A percentile compares a stretch with the other conserved stretches of the same genome.
Conservation (phyloP, 495 filamentous ascomycete genomes). For the Chlorociboria aeruginascens region DNA sequence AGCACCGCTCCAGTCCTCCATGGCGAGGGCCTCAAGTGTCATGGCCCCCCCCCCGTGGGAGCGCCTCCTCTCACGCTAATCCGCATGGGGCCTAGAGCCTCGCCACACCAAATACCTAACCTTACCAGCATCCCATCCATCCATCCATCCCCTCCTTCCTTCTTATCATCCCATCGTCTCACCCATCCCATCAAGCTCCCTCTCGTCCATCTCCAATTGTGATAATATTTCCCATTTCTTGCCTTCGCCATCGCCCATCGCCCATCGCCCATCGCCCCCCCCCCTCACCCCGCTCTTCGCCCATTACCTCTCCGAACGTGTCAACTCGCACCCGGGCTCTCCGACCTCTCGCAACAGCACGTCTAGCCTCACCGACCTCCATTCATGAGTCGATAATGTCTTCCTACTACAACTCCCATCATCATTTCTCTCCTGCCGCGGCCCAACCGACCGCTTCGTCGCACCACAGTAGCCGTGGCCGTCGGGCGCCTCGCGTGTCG, state of each 20-base stretch:
- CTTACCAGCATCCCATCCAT: no score
- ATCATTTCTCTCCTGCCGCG: constrained; percentile 45
- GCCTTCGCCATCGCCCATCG: not conserved
- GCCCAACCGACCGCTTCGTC: constrained; percentile 33
- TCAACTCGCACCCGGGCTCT: not conserved
- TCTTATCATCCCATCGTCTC: not conserved
- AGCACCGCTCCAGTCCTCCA: no score
- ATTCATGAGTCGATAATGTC: constrained; percentile 39
- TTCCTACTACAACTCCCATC: constrained; percentile 60
- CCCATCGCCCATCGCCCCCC: not conserved
- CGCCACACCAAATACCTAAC: not conserved
- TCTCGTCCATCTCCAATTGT: not conserved
- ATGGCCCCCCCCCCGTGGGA: no score
- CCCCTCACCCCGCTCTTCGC: not conserved
- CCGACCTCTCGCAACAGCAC: not conserved
- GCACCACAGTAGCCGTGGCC: constrained; percentile 76
- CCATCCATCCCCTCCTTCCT: not conserved
- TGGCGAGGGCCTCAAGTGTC: no score
- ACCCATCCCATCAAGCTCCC: not conserved
- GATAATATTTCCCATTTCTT: not conserved
- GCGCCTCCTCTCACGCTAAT: not conserved
- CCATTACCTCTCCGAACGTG: not conserved
- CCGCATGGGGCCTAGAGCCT: not conserved
- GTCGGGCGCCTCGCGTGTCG: constrained; percentile 73
- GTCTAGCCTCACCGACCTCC: not conserved